Evolutionary conservation across 495 filamentous ascomycete species (phyloP), one percentile per base, ranked within the genome.

Genomic region (Xylaria bambusicola): DNA sequence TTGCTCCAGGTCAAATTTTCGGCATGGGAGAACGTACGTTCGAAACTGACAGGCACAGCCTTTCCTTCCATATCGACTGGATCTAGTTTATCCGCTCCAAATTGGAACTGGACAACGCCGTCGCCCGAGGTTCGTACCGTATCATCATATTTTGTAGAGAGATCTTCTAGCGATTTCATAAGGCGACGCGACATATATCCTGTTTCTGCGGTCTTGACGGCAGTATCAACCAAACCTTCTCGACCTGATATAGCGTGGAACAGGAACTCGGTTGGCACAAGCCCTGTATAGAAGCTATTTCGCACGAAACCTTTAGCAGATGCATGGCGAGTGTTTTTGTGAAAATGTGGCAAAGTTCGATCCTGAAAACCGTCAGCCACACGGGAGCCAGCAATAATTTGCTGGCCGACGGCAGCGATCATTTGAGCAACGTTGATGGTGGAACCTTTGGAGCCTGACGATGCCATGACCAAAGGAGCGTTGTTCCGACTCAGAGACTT

Each of bases 211-310:
- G 94, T 98, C 78, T 98, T 98, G 75, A 98, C 94, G 31, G 94
- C 94, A n/a, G 94, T 98, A 84, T 98, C 94, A 65, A 98, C 93
- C 61, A 98, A 78, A 83, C 94, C 94, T 85, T 97, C 94, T 86
- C 94, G 89, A 69, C 94, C 94, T 41, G 91, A 94, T 77, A 98
- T 97, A 60, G 94, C 94, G 81, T 98, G 94, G 78, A 98, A 98
- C 60, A 97, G 84, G 75, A 98, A 97, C 68, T 98, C 94, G 0
- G 86, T 89, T 2, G 95, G 92, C 9, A 83, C 78, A 3, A 98
- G 76, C n/a, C 95, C 94, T 0, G 88, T 89, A 75, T 94, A 98
- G 80, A 98, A 98, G 76, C 92, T 97, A 77, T 98, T 98, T 47
- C 85, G 80, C 17, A 98, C 94, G 76, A 98, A 98, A 56, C 94